Percentiles rank a stretch among this genome's conserved stretches.
phyloP scores from a whole-genome alignment of 805 yeast species.

The Lachancea dasiensis region DNA sequence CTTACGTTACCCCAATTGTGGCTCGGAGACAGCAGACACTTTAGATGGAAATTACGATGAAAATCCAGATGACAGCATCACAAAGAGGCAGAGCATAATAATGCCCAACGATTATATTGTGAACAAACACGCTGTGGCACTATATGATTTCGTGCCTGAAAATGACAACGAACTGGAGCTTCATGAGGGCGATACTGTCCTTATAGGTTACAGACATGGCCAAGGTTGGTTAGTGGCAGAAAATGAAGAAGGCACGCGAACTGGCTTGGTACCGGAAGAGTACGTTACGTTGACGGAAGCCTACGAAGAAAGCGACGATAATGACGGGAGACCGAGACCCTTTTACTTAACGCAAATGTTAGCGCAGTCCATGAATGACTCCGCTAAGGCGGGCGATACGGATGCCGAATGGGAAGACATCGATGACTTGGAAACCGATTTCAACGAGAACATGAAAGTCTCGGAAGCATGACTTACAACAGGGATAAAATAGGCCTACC shows the following conservation, averaged over 20 bases:
- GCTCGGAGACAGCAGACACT: neutral
- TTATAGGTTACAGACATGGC: constrained; percentile 88
- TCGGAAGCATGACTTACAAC: constrained; percentile 19
- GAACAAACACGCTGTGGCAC: constrained; percentile 64
- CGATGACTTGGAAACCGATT: constrained; percentile 36
- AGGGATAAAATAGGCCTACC: neutral
- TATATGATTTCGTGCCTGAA: constrained; percentile 87
- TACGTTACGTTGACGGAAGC: constrained; percentile 56
- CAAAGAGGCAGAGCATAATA: constrained; percentile 30
- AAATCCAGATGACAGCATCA: constrained; percentile 18
- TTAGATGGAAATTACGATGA: neutral
- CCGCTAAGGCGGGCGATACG: constrained; percentile 19
- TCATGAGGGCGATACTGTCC: constrained; percentile 72
- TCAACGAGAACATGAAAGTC: constrained; percentile 19
- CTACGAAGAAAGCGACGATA: constrained; percentile 17
- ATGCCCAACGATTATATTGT: constrained; percentile 36
- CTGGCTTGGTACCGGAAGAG: constrained; percentile 94
- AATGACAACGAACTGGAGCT: constrained; percentile 86
- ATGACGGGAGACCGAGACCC: constrained; percentile 37
- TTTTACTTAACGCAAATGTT: constrained; percentile 39
- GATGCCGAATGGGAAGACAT: constrained; percentile 34
- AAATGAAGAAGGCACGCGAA: constrained; percentile 37
- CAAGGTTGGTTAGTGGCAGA: constrained; percentile 98
- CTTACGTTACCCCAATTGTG: too few relatives aligned
- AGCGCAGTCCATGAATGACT: constrained; percentile 28